A percentile compares a stretch with the other conserved stretches of the same genome.
Evolutionary conservation across 495 filamentous ascomycete genomes (phyloP).

Genomic region (Aspergillus ellipticus): DNA sequence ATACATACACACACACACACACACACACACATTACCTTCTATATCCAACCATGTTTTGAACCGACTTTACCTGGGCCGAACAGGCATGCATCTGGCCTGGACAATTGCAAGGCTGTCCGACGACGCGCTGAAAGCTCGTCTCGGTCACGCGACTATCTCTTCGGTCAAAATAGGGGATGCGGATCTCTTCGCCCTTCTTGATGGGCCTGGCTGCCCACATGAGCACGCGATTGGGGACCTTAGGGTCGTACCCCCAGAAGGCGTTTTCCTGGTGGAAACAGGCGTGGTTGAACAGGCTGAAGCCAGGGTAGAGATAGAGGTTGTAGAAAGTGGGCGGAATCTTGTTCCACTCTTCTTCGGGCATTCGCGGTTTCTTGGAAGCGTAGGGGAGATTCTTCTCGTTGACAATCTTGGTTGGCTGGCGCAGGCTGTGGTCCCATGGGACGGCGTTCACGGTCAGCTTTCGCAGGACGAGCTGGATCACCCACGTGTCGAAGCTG

Average conservation of each 20-base stretch:
- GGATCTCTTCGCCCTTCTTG: constrained; percentile 25
- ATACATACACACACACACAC: too few relatives aligned
- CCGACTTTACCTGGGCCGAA: too few relatives aligned
- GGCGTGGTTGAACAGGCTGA: constrained; percentile 34
- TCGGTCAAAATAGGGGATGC: constrained; percentile 20
- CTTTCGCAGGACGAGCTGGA: constrained; percentile 31
- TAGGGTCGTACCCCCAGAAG: constrained; percentile 22
- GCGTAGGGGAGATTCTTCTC: constrained; percentile 13
- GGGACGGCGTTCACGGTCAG: constrained; percentile 27
- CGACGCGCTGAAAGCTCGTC: not conserved
- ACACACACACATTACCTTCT: too few relatives aligned
- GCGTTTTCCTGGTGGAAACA: constrained; percentile 22
- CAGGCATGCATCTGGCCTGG: too few relatives aligned
- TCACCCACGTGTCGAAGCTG: constrained; percentile 37
- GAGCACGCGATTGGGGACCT: constrained; percentile 27
- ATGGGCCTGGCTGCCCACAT: constrained; percentile 27
- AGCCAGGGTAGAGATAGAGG: constrained; percentile 30
- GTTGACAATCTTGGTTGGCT: not conserved
- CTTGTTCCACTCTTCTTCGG: constrained; percentile 1
- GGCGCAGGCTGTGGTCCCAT: constrained; percentile 23
- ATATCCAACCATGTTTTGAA: too few relatives aligned
- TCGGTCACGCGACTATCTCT: not conserved
- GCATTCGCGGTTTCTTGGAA: constrained; percentile 4
- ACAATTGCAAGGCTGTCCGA: constrained; percentile 6
- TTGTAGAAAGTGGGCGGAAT: constrained; percentile 22